Conservation (phyloP, 2,329 filamentous ascomycete genomes). For the Colletotrichum musae region DNA sequence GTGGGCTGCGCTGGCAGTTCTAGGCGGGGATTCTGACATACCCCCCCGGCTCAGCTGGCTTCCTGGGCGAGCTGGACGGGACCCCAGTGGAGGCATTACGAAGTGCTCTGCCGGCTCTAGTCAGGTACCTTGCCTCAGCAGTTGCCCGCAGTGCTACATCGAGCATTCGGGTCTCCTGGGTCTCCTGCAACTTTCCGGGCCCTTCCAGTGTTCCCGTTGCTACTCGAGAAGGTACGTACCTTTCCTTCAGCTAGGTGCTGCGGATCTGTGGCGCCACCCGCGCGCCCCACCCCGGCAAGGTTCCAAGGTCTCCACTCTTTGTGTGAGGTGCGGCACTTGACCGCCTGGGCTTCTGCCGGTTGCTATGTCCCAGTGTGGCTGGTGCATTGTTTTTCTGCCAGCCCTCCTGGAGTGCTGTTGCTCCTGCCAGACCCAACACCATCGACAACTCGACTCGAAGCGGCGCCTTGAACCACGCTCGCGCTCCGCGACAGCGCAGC, state of each 20-base stretch:
- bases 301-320: not conserved
- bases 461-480: constrained; percentile 39
- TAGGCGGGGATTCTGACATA: constrained; percentile 38
- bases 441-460: constrained; percentile 36
- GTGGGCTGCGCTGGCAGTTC: constrained; percentile 36
- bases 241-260: not conserved
- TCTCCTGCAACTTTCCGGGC: constrained; percentile 2
- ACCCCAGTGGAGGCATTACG: constrained; percentile 3
- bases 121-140: not conserved
- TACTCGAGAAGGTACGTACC: constrained; percentile 14
- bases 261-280: constrained; percentile 26
- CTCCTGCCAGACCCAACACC: constrained; percentile 26
- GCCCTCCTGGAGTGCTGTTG: constrained; percentile 14
- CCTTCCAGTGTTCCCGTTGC: constrained; percentile 1
- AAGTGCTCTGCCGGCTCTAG: constrained; percentile 11
- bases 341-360: constrained; percentile 35
- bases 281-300: constrained; percentile 6
- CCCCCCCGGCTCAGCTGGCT: constrained; percentile 29
- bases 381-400: constrained; percentile 41
- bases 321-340: constrained; percentile 10
- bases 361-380: constrained; percentile 38
- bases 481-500: constrained; percentile 39
- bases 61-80: constrained; percentile 10
- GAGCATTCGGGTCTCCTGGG: not conserved
- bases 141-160: not conserved